Evolutionary conservation across 768 basidiomycete species (phyloP).

Genomic region (Crucibulum laeve): DNA sequence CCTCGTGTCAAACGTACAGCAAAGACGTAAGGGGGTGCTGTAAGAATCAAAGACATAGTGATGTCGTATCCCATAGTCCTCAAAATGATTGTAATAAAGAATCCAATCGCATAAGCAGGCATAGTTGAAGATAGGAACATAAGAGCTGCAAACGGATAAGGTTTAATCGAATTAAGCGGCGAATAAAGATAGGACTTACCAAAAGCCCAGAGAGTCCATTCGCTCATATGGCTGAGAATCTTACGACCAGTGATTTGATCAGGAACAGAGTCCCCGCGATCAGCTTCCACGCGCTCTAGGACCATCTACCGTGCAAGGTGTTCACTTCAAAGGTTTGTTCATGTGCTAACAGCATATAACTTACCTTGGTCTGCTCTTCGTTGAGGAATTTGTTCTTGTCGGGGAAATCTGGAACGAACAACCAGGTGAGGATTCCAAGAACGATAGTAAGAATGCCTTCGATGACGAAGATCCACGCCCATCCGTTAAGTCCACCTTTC

Average conservation of each 20-base stretch:
- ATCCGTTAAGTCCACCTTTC: constrained; percentile 23
- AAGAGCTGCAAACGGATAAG: constrained; percentile 21
- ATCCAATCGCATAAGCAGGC: constrained; percentile 31
- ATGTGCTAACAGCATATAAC: background rate
- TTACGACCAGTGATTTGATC: constrained; percentile 25
- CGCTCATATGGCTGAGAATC: constrained; percentile 27
- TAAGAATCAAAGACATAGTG: constrained; percentile 24
- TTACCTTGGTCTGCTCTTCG: constrained; percentile 28
- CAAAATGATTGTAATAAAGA: constrained; percentile 33
- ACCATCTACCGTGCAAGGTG: constrained; percentile 14
- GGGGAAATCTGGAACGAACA: constrained; percentile 31
- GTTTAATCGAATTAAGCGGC: background rate
- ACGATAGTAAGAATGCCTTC: constrained; percentile 27
- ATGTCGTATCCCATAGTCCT: constrained; percentile 26
- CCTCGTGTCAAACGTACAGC: constrained; percentile 14
- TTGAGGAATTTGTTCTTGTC: constrained; percentile 29
- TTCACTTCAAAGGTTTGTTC: background rate
- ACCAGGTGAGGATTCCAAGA: constrained; percentile 22
- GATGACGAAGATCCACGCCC: constrained; percentile 33
- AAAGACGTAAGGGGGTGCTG: constrained; percentile 29
- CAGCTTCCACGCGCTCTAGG: constrained; percentile 29
- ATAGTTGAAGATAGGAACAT: constrained; percentile 34
- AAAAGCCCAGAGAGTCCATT: constrained; percentile 32
- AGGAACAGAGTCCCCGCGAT: constrained; percentile 31
- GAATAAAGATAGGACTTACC: constrained; percentile 17